Base-by-base conservation (phyloP, 306 rosid species). In the Arachis hypogaea region DNA sequence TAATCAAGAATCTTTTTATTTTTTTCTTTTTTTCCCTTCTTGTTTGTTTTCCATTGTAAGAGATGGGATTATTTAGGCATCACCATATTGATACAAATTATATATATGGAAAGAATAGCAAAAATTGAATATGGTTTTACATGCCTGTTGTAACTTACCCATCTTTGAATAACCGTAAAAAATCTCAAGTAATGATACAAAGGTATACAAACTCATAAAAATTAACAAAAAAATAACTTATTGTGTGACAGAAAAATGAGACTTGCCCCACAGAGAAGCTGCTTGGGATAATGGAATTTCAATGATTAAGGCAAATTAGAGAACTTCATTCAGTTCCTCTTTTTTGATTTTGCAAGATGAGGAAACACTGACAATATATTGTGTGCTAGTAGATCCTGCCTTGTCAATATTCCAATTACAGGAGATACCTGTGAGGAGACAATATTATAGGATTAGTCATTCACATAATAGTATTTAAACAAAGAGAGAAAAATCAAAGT, bases 331-430 rank as follows among this genome's bases (percentile, higher is more conserved):
- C 81, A 86, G 61, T 79, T 83, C 69, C 64, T 68, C 76, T 88
- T 87, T 52, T 78, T 88, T 40, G 85, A 12, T 46, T 78, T 89
- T 70, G 43, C 84, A 50, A 92, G 69, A 70, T 89, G 84, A 61
- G 97, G 97, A 66, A 89, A 89, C 28, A 89, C 87, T 49, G 81
- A 65, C 78, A 89, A 68, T 78, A 92, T 88, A 78, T 92, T 92
- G 79, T 85, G 51, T 7, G 97, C 85, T 50, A 75, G 77, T 40
- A 92, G 79, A 67, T 92, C 97, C 75, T 89, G 97, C 81, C 97
- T 77, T 8, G 95, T 91, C 86, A 91, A 80, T 45, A 89, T 89
- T 59, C 96, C 97, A 64, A 85, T 78, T 38, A 86, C 86, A 2
- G 93, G 93, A 68, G 86, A 86, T 56, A 85, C 90, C 97, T 89